A percentile compares a stretch with the other conserved stretches of the same genome.
Conservation (phyloP, 257 asterid genomes). For the Solanum lignicaule region DNA sequence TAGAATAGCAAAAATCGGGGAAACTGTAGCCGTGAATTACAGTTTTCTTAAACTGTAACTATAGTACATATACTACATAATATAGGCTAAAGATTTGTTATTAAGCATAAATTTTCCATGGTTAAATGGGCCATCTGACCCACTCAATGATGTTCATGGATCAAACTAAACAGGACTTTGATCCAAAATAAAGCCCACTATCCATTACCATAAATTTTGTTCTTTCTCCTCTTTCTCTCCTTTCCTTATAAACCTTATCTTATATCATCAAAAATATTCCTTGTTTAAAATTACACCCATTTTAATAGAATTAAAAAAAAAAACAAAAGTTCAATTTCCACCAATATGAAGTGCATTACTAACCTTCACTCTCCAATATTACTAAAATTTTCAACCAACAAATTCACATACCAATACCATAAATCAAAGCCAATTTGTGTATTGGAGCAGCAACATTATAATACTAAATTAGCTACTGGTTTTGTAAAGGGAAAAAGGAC, state of each 20-base stretch:
- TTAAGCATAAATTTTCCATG: too few relatives aligned
- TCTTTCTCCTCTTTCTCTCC: neutral
- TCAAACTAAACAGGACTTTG: neutral
- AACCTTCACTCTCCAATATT: neutral
- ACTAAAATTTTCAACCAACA: neutral
- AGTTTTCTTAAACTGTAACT: too few relatives aligned
- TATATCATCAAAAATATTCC: neutral
- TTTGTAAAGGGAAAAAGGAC: neutral
- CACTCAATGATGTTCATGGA: neutral
- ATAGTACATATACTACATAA: too few relatives aligned
- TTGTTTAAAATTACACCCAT: neutral
- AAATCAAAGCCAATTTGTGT: neutral
- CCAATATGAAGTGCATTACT: neutral
- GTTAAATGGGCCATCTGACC: neutral
- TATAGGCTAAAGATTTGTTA: neutral
- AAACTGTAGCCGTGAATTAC: accelerated
- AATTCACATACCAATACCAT: neutral
- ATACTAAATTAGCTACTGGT: neutral
- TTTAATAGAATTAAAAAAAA: neutral
- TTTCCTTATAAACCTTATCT: neutral
- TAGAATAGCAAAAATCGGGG: too few relatives aligned
- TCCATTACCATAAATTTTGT: neutral
- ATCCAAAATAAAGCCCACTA: neutral
- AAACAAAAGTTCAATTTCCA: neutral
- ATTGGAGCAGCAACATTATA: neutral